These are phyloP conservation scores for Rehmannia glutinosa DNA, from an alignment of 257 asterid species.

Conservation along the genomic window DNA sequence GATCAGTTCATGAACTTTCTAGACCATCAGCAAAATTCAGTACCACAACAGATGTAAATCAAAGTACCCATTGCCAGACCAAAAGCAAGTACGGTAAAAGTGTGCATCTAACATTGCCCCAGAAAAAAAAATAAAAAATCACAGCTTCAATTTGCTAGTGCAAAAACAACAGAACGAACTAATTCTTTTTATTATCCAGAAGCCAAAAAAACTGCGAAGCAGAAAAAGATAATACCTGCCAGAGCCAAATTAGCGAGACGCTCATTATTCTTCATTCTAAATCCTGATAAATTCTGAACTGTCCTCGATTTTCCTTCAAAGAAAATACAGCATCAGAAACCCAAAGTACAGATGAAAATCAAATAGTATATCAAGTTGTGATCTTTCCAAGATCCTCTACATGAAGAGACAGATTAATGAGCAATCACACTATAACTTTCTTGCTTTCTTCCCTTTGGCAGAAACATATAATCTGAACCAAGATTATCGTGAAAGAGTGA, in stretches of 20 bases:
- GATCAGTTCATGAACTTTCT: background rate
- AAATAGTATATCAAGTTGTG: conserved; percentile 1
- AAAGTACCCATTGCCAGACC: background rate
- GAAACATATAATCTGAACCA: conserved; percentile 2
- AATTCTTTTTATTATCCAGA: background rate
- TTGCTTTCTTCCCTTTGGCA: background rate
- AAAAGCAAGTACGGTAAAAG: background rate
- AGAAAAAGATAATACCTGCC: conserved; percentile 41
- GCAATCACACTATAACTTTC: background rate
- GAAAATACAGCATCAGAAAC: conserved; percentile 16
- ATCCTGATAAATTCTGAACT: conserved; percentile 9
- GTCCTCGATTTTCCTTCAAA: conserved; percentile 17
- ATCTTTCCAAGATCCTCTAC: conserved; percentile 16
- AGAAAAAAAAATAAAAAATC: background rate
- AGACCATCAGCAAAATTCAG: conserved; percentile 1
- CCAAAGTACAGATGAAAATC: background rate
- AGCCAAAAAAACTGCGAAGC: background rate
- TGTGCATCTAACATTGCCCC: background rate
- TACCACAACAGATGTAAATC: background rate
- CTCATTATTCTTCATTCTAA: conserved; percentile 50
- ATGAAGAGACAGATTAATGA: background rate
- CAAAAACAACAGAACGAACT: conserved; percentile 8
- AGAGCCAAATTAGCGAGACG: conserved; percentile 51
- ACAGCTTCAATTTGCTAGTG: background rate
- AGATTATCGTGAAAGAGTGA: background rate